Percentiles rank a stretch among this genome's conserved stretches.
Conservation (phyloP, 2,329 filamentous ascomycete genomes). For the Atkinsonella hypoxylon region DNA sequence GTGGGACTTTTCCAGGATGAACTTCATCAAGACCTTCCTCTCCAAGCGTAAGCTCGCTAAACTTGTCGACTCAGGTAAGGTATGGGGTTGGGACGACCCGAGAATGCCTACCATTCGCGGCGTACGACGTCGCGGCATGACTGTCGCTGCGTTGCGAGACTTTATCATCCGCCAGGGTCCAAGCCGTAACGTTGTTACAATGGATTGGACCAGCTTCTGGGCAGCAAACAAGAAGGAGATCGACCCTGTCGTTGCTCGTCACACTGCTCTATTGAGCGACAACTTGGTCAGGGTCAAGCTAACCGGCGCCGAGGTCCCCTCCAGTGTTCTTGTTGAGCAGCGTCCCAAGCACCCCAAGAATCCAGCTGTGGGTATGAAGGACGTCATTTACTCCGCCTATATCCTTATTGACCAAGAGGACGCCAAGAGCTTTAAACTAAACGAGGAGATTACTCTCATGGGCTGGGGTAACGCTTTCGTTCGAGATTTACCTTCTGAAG, state of each 20-base stretch:
- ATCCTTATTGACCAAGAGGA: slow-evolving; percentile 81
- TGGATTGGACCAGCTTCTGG: slow-evolving; percentile 73
- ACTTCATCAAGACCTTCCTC: slow-evolving; percentile 71
- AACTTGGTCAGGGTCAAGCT: slow-evolving; percentile 60
- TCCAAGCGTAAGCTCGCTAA: slow-evolving; percentile 82
- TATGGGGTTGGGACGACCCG: slow-evolving; percentile 79
- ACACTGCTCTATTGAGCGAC: slow-evolving; percentile 61
- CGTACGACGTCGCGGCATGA: slow-evolving; percentile 67
- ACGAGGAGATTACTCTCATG: slow-evolving; percentile 93
- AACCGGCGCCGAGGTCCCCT: slow-evolving; percentile 54
- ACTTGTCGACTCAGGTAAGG: slow-evolving; percentile 63
- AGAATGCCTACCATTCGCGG: slow-evolving; percentile 78
- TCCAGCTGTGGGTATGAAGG: slow-evolving; percentile 70
- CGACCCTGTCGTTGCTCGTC: slow-evolving; percentile 61
- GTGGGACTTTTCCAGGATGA: slow-evolving; percentile 77
- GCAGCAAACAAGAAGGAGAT: slow-evolving; percentile 71
- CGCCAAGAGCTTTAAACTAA: slow-evolving; percentile 64
- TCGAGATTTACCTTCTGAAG: slow-evolving; percentile 46
- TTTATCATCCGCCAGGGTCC: slow-evolving; percentile 80
- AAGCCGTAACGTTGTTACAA: slow-evolving; percentile 69
- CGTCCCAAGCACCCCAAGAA: slow-evolving; percentile 89
- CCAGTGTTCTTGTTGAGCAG: slow-evolving; percentile 53
- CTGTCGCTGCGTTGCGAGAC: slow-evolving; percentile 64
- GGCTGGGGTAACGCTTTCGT: slow-evolving; percentile 89
- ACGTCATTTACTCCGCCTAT: slow-evolving; percentile 64